These are phyloP conservation scores for Ichthyophthirius multifiliis DNA, from an alignment of 169 alveolate species.

Conservation along the genomic window DNA sequence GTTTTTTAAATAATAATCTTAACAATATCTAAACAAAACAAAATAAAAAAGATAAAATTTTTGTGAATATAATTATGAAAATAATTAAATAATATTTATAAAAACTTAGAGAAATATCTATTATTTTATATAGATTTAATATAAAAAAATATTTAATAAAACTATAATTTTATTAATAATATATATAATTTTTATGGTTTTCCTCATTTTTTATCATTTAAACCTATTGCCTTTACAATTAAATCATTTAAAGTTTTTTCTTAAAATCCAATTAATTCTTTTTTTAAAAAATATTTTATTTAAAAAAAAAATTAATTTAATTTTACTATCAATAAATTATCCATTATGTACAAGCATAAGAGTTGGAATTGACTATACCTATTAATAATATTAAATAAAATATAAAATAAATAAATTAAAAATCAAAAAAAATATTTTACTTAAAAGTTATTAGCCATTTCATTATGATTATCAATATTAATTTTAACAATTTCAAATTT, in stretches of 20 bases:
- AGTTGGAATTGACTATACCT: not conserved
- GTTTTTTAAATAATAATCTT: too few species aligned
- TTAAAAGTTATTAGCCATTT: not conserved
- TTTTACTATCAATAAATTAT: not conserved
- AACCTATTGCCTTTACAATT: not conserved
- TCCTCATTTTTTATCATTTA: not conserved
- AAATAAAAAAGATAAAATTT: too few species aligned
- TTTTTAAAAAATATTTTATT: not conserved
- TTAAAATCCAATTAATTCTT: not conserved
- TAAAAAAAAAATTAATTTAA: not conserved
- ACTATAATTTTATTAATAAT: not conserved
- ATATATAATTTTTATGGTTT: not conserved
- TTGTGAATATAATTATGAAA: too few species aligned
- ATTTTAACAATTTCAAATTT: not conserved
- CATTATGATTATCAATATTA: not conserved
- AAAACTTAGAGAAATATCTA: too few species aligned
- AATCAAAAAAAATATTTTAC: not conserved
- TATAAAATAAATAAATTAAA: not conserved
- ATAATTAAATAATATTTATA: too few species aligned
- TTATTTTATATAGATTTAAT: too few species aligned
- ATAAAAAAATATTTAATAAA: too few species aligned
- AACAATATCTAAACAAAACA: too few species aligned
- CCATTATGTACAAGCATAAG: not conserved
- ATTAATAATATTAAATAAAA: not conserved
- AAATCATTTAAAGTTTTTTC: not conserved